These are phyloP conservation scores for Echinosophora koreensis DNA, from an alignment of 306 rosid genomes.

Conservation along the genomic window DNA sequence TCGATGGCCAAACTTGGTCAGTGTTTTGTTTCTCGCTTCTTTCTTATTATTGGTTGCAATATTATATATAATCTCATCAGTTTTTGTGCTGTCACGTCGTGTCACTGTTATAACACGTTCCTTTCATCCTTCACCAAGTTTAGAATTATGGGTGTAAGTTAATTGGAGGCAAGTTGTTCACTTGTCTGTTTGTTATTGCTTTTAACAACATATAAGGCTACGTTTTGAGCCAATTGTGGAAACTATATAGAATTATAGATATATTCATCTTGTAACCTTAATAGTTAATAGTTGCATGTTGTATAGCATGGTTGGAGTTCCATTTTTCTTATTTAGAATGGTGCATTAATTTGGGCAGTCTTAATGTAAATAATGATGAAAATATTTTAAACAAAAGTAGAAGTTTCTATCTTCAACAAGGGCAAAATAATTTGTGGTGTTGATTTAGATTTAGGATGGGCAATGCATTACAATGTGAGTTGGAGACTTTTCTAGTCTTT, in stretches of 20 bases:
- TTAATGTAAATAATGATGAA: background rate
- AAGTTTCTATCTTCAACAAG: background rate
- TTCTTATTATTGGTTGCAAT: background rate
- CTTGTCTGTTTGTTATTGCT: background rate
- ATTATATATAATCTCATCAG: background rate
- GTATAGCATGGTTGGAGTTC: background rate
- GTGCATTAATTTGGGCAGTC: background rate
- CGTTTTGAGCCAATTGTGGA: background rate
- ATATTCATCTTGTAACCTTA: background rate
- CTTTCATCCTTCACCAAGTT: background rate
- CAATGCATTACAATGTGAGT: background rate
- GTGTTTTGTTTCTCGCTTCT: conserved; percentile 20
- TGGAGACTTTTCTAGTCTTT: background rate
- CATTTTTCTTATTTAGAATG: background rate
- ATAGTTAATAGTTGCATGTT: background rate
- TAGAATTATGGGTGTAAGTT: background rate
- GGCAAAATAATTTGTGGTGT: background rate
- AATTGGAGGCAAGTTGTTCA: background rate
- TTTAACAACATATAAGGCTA: background rate
- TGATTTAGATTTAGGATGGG: background rate
- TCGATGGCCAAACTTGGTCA: conserved; percentile 74
- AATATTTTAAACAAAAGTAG: background rate
- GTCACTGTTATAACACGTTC: background rate
- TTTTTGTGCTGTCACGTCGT: conserved; percentile 13
- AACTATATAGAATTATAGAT: background rate